Evolutionary conservation across 169 alveolate species (phyloP), one percentile per base, ranked within the genome.

Genomic region (Eimeria necatrix): DNA sequence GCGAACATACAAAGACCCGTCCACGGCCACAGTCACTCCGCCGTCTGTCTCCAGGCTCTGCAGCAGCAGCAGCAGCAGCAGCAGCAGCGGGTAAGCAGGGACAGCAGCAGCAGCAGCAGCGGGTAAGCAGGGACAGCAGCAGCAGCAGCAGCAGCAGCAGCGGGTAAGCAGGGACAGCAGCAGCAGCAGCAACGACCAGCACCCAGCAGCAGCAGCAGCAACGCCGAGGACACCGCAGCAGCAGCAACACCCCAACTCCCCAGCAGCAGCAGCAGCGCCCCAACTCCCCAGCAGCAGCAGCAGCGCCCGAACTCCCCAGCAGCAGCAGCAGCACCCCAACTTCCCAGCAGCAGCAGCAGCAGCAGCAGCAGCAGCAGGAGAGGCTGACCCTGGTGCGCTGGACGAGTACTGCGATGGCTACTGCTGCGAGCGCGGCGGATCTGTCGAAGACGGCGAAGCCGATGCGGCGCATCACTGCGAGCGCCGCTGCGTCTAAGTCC

Each of bases 401-500:
- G 41, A 98, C 98, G 59, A 97, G 94, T 26, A 98, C 98, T 41
- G 96, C 97, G 48, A 97, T 97, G 64, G 98, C 90, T 20, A 96
- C 96, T 3, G 98, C 98, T 6, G 98, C 98, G 56, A 97, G 94
- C 22, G 98, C 98, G 18, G 98, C 98, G 0, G 98, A 97, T 4
- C 98, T 94, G 46, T 94, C 96, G 95, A 97, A 97, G 14, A 95
- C 98, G 9, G 97, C 96, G 74, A 94, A 97, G 85, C 97, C 97
- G 16, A 97, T 96, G 68, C 96, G 93, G 56, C 97, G 76, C 60
- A 97, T 93, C 26, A 96, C 96, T 56, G 70, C 60, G 20, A 96
- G 81, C 73, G 93, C 83, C 78, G 74, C 97, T 41, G 52, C 60
- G 18, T 97, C 96, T 51, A 97, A 59, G 22, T 96, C 97, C 83